These are phyloP conservation scores for Saccharomycopsis sp. DNA, from an alignment of 805 yeast species.

Conservation along the genomic window DNA sequence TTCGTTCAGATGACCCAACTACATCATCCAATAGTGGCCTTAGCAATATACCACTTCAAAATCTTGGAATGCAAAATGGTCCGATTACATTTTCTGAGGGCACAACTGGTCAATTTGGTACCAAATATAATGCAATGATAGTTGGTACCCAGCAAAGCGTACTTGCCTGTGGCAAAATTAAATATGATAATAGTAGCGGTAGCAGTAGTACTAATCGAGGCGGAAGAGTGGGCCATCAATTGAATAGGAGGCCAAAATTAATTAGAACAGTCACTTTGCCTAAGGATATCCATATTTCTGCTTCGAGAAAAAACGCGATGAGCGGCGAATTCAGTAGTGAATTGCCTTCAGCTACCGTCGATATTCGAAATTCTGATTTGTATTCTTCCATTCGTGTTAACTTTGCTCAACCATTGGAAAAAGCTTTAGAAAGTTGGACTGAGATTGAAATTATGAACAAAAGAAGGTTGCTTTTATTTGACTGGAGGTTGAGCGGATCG, in stretches of 20 bases:
- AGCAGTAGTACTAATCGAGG: too few relatives aligned
- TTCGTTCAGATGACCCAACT: too few relatives aligned
- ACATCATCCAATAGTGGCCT: too few relatives aligned
- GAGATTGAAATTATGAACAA: conserved; percentile 34
- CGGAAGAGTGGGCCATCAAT: too few relatives aligned
- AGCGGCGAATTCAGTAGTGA: not conserved
- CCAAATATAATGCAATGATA: too few relatives aligned
- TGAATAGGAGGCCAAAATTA: conserved; percentile 1
- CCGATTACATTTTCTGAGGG: too few relatives aligned
- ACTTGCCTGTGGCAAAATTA: too few relatives aligned
- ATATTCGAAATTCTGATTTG: not conserved
- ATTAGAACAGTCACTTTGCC: not conserved
- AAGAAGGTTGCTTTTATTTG: conserved; percentile 44
- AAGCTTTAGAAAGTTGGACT: conserved; percentile 41
- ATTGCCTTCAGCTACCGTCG: not conserved
- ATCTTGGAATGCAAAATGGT: too few relatives aligned
- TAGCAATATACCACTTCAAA: too few relatives aligned
- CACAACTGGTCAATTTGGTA: too few relatives aligned
- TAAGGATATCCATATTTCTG: not conserved
- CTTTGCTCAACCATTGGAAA: conserved; percentile 22
- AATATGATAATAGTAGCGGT: too few relatives aligned
- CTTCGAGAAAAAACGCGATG: not conserved
- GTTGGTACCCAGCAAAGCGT: too few relatives aligned
- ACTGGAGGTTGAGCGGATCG: conserved; percentile 25
- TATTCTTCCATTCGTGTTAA: conserved; percentile 1